Percentiles rank a stretch among this genome's conserved stretches.
Conservation (phyloP, 2,329 filamentous ascomycete species). For the Fusarium nodosum region DNA sequence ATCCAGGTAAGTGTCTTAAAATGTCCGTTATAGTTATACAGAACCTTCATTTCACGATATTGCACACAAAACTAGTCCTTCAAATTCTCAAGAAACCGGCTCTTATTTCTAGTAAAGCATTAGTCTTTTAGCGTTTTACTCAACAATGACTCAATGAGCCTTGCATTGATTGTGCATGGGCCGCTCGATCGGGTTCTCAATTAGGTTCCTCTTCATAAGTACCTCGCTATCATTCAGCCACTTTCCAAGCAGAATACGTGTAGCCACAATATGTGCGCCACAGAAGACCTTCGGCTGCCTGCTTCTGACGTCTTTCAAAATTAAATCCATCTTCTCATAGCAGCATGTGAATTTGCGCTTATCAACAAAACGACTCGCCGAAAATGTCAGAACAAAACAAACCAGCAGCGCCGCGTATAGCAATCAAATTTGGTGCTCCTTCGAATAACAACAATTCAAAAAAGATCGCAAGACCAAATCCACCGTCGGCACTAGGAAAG, state of each 20-base stretch:
- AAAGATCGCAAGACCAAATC: constrained; percentile 53
- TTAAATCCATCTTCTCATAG: constrained; percentile 9
- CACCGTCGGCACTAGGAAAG: constrained; percentile 63
- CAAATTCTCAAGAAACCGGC: background rate
- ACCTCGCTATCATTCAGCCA: background rate
- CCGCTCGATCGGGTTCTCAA: background rate
- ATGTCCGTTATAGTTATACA: background rate
- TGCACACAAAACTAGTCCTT: background rate
- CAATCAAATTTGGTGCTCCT: constrained; percentile 62
- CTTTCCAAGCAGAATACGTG: background rate
- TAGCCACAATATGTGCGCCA: constrained; percentile 17
- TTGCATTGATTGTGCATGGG: background rate
- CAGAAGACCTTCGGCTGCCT: constrained; percentile 15
- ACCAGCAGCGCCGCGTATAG: constrained; percentile 57
- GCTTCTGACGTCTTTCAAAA: constrained; percentile 29
- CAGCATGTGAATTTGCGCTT: constrained; percentile 5
- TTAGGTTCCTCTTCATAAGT: background rate
- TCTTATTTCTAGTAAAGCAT: background rate
- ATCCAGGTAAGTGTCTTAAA: background rate
- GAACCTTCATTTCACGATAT: background rate
- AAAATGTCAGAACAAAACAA: constrained; percentile 50
- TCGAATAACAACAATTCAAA: constrained; percentile 49
- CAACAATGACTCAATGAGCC: background rate
- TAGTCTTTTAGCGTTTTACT: background rate
- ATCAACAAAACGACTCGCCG: constrained; percentile 2